Percentiles rank a stretch among this genome's conserved stretches.
Conservation (phyloP, 768 basidiomycete genomes). For the Boletus reticuloceps region DNA sequence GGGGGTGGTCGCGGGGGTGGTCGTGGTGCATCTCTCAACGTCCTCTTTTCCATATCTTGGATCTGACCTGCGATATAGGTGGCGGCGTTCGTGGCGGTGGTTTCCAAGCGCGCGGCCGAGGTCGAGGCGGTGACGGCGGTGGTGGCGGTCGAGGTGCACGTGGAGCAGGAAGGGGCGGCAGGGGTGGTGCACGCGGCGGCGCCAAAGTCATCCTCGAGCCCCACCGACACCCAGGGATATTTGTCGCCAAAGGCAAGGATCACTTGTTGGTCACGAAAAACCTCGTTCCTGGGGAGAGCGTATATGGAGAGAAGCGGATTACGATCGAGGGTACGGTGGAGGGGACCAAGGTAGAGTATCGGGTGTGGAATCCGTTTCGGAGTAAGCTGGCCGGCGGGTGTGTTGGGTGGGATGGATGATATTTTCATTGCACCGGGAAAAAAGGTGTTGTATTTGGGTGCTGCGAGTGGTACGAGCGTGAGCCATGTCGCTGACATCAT, state of each 20-base stretch:
- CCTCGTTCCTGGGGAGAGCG: constrained; percentile 94
- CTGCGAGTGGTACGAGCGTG: constrained; percentile 96
- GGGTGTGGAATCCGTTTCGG: constrained; percentile 99
- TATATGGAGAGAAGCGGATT: constrained; percentile 98
- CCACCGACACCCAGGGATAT: constrained; percentile 91
- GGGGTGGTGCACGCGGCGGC: constrained; percentile 66
- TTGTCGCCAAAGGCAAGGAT: constrained; percentile 97
- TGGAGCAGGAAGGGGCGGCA: constrained; percentile 49
- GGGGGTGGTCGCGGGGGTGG: constrained; percentile 44
- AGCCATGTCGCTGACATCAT: constrained; percentile 99
- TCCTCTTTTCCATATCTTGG: background rate
- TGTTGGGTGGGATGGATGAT: constrained; percentile 90
- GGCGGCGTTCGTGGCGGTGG: constrained; percentile 23
- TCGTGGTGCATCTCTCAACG: constrained; percentile 26
- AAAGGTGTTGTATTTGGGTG: constrained; percentile 97
- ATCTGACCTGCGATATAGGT: constrained; percentile 6
- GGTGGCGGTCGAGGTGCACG: constrained; percentile 47
- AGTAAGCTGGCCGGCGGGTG: constrained; percentile 95
- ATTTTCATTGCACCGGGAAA: constrained; percentile 92
- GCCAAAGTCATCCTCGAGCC: constrained; percentile 91
- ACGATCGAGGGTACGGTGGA: constrained; percentile 74
- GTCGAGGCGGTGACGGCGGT: constrained; percentile 44
- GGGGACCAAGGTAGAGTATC: constrained; percentile 89
- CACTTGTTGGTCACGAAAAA: constrained; percentile 97
- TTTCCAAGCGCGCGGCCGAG: constrained; percentile 30